These are phyloP conservation scores for Cladophialophora immunda DNA, from an alignment of 2,329 filamentous ascomycete genomes.

Conservation along the genomic window DNA sequence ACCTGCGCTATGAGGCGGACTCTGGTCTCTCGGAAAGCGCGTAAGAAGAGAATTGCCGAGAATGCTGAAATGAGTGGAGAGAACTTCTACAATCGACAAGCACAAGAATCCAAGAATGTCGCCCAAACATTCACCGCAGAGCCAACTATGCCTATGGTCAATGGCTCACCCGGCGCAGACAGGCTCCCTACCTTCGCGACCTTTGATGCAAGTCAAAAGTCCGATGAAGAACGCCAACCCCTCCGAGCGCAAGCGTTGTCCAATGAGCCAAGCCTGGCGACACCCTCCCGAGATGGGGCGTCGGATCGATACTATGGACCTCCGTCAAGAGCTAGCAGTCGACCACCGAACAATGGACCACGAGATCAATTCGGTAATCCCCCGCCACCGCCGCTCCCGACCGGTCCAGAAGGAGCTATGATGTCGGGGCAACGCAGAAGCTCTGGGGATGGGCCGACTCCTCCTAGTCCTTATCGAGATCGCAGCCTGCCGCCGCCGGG, in stretches of 20 bases:
- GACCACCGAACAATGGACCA: slow-evolving; percentile 43
- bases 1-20: slow-evolving; percentile 96
- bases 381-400: slow-evolving; percentile 42
- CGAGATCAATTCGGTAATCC: slow-evolving; percentile 53
- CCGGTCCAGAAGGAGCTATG: slow-evolving; percentile 42
- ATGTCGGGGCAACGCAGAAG: slow-evolving; percentile 32
- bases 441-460: slow-evolving; percentile 30
- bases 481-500: slow-evolving; percentile 41
- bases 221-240: slow-evolving; percentile 36
- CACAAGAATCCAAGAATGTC: slow-evolving; percentile 44
- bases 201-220: slow-evolving; percentile 44
- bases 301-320: slow-evolving; percentile 43
- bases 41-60: slow-evolving; percentile 88
- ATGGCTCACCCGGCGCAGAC: slow-evolving; percentile 63
- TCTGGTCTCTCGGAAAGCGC: slow-evolving; percentile 88
- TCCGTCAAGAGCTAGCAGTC: slow-evolving; percentile 44
- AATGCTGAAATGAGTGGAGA: slow-evolving; percentile 98
- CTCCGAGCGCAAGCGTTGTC: slow-evolving; percentile 34
- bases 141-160: slow-evolving; percentile 67
- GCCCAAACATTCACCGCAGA: slow-evolving; percentile 58
- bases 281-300: slow-evolving; percentile 38
- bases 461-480: slow-evolving; percentile 31
- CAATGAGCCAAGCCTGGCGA: slow-evolving; percentile 28
- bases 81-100: slow-evolving; percentile 80
- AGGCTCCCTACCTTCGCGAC: slow-evolving; percentile 59